phyloP scores from a whole-genome alignment of 768 basidiomycete genomes.

The Mrakia gelida region DNA sequence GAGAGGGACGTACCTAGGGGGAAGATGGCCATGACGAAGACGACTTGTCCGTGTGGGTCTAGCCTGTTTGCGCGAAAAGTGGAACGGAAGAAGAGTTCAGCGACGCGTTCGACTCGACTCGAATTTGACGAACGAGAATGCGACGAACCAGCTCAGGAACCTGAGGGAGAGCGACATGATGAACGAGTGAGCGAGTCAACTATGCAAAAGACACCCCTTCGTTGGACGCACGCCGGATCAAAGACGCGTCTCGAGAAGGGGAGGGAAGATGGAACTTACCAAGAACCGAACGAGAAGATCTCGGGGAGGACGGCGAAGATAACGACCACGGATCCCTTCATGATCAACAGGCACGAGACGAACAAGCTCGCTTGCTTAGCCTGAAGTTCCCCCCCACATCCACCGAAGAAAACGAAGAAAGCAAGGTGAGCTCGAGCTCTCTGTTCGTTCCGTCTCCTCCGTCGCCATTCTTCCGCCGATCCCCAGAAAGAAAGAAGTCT shows the following conservation, averaged over 20 bases:
- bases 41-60: slow-evolving; percentile 15
- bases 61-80: not conserved
- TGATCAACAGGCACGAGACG: slow-evolving; percentile 21
- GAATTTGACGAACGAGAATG: not conserved
- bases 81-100: not conserved
- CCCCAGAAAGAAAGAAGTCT: not conserved
- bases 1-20: not conserved
- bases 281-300: slow-evolving; percentile 27
- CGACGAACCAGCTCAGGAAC: slow-evolving; percentile 17
- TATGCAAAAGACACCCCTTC: too few species aligned
- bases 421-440: not conserved
- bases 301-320: slow-evolving; percentile 24
- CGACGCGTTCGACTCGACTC: not conserved
- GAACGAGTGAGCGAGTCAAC: not conserved
- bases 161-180: not conserved
- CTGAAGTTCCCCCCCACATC: not conserved
- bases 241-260: not conserved
- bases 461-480: too few species aligned
- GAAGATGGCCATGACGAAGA: slow-evolving; percentile 29
- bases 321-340: slow-evolving; percentile 28
- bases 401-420: not conserved
- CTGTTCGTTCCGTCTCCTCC: not conserved
- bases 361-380: slow-evolving; percentile 26
- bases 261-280: slow-evolving; percentile 11
- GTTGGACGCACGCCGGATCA: too few species aligned